Percentiles rank a stretch among this genome's conserved stretches.
Conservation (phyloP, 495 filamentous ascomycete species). For the Lophiotrema nucula region DNA sequence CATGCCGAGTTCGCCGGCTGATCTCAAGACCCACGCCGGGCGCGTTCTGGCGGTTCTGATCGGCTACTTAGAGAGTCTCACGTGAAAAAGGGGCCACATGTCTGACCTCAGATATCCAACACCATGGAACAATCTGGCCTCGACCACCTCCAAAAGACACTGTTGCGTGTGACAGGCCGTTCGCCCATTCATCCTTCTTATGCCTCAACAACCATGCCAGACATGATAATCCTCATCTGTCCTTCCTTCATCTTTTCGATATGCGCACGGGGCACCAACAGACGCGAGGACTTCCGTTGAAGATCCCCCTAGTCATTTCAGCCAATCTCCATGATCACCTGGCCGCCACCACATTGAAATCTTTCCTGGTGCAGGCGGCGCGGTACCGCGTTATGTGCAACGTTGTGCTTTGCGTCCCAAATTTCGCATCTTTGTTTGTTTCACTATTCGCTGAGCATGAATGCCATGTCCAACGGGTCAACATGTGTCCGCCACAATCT, state of each 20-base stretch:
- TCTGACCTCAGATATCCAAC: not conserved
- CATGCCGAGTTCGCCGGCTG: slow-evolving; percentile 13
- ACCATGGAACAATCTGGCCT: not conserved
- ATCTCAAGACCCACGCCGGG: slow-evolving; percentile 6
- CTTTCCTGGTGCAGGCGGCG: not conserved
- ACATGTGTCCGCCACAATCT: no score
- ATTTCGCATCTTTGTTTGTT: not conserved
- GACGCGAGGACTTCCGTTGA: not conserved
- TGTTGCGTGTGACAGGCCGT: not conserved
- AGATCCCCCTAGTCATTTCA: not conserved
- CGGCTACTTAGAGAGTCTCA: not conserved
- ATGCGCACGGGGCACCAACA: not conserved
- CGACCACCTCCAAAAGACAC: not conserved
- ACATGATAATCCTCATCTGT: not conserved
- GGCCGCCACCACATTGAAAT: not conserved
- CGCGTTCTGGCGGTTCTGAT: not conserved
- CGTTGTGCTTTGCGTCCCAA: slow-evolving; percentile 2
- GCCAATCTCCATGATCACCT: not conserved
- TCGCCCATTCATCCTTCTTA: not conserved
- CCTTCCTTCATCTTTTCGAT: not conserved
- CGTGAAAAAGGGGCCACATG: not conserved
- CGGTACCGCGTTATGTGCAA: no score
- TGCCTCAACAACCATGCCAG: not conserved
- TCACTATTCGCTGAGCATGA: slow-evolving; percentile 2
- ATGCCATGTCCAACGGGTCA: no score